These are phyloP conservation scores for Leccinum disarticulatum DNA, from an alignment of 768 basidiomycete genomes.

Conservation along the genomic window DNA sequence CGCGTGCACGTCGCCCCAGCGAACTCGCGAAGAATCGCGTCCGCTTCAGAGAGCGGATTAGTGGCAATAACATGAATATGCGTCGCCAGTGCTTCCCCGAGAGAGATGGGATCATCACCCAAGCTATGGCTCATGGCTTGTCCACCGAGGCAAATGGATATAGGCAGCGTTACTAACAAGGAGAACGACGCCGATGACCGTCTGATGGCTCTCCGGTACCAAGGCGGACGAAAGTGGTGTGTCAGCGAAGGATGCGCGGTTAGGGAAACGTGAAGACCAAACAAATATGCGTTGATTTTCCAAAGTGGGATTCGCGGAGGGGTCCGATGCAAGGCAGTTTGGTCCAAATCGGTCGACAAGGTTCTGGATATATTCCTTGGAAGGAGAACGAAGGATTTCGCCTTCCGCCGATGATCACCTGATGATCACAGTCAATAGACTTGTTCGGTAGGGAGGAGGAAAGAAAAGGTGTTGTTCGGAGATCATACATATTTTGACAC, in stretches of 20 bases:
- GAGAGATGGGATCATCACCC: slow-evolving; percentile 50
- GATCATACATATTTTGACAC: slow-evolving; percentile 25
- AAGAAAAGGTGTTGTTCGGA: slow-evolving; percentile 34
- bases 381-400: slow-evolving; percentile 27
- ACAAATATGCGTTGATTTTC: slow-evolving; percentile 36
- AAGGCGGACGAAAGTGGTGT: slow-evolving; percentile 18
- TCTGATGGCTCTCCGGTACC: slow-evolving; percentile 7
- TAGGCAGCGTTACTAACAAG: slow-evolving; percentile 48
- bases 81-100: slow-evolving; percentile 41
- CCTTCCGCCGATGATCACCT: slow-evolving; percentile 26
- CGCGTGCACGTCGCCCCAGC: slow-evolving; percentile 38
- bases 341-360: slow-evolving; percentile 43
- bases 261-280: slow-evolving; percentile 37
- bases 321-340: slow-evolving; percentile 31
- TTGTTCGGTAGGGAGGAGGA: slow-evolving; percentile 24
- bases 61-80: slow-evolving; percentile 28
- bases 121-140: slow-evolving; percentile 61
- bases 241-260: too few species aligned
- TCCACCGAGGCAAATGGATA: slow-evolving; percentile 56
- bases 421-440: not conserved
- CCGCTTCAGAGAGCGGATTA: slow-evolving; percentile 15
- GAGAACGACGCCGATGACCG: slow-evolving; percentile 14
- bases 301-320: slow-evolving; percentile 30
- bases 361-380: slow-evolving; percentile 42
- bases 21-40: slow-evolving; percentile 37